A percentile compares a stretch with the other conserved stretches of the same genome.
These are phyloP conservation scores for Kluyveromyces marxianus DNA, from an alignment of 1,139 yeast species.

Conservation along the genomic window DNA sequence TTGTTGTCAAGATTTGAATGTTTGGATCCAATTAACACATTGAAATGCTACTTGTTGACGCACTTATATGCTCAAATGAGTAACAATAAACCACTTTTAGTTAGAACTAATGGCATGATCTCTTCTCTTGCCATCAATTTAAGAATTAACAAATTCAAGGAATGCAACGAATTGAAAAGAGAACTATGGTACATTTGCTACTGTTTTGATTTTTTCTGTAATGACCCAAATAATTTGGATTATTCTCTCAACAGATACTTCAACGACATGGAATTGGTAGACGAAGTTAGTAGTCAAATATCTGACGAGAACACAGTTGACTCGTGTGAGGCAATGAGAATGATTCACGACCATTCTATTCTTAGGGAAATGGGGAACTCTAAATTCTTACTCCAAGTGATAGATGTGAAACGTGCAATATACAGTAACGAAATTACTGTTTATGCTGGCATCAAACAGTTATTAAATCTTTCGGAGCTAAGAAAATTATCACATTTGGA, in stretches of 20 bases:
- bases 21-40: conserved; percentile 6
- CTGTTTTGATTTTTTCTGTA: conserved; percentile 6
- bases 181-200: conserved; percentile 7
- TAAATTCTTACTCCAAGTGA: conserved; percentile 2
- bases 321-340: conserved; percentile 2
- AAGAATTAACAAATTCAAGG: conserved; percentile 4
- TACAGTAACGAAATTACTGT: conserved; percentile 2
- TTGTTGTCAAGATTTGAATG: conserved; percentile 6
- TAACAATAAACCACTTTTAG: conserved; percentile 5
- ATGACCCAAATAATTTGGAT: conserved; percentile 6
- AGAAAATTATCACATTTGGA: conserved; percentile 2
- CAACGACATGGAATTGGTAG: conserved; percentile 2
- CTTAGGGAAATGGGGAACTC: conserved; percentile 1
- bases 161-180: conserved; percentile 5
- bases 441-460: conserved; percentile 1
- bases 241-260: conserved; percentile 4
- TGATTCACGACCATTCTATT: conserved; percentile 6
- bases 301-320: neutral
- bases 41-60: conserved; percentile 7
- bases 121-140: conserved; percentile 5
- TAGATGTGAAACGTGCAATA: conserved; percentile 5
- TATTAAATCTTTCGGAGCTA: conserved; percentile 3
- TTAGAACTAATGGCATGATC: conserved; percentile 5
- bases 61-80: conserved; percentile 7
- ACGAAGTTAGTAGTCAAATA: neutral